A percentile compares a stretch with the other conserved stretches of the same genome.
These are phyloP conservation scores for Saccharomycopsis amapae DNA, from an alignment of 805 yeast species.

Conservation along the genomic window DNA sequence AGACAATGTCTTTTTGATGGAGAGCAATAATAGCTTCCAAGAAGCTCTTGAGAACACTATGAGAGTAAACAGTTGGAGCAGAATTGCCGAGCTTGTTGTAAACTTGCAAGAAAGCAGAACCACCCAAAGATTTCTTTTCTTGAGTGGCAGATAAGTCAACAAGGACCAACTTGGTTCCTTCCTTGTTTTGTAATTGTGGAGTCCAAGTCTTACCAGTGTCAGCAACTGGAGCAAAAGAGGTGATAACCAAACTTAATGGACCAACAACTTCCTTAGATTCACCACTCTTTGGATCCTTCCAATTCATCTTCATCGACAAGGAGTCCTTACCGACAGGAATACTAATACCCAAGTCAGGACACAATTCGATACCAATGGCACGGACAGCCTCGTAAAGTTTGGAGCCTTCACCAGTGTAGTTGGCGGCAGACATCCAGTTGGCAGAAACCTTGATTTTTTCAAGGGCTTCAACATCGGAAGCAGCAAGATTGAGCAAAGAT, in stretches of 20 bases:
- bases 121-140: slow-evolving; percentile 62
- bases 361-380: slow-evolving; percentile 88
- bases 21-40: slow-evolving; percentile 61
- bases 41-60: slow-evolving; percentile 56
- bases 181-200: slow-evolving; percentile 58
- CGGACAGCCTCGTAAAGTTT: slow-evolving; percentile 94
- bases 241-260: slow-evolving; percentile 85
- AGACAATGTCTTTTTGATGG: slow-evolving; percentile 57
- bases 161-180: slow-evolving; percentile 58
- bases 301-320: slow-evolving; percentile 98
- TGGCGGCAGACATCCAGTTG: slow-evolving; percentile 98
- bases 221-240: slow-evolving; percentile 85
- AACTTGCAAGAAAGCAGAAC: slow-evolving; percentile 92
- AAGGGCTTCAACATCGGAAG: slow-evolving; percentile 77
- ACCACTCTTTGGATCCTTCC: slow-evolving; percentile 49
- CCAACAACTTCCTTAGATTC: slow-evolving; percentile 74
- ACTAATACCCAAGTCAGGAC: slow-evolving; percentile 85
- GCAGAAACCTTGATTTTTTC: slow-evolving; percentile 83
- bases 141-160: slow-evolving; percentile 68
- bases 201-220: slow-evolving; percentile 93
- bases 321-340: slow-evolving; percentile 99
- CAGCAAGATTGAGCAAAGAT: slow-evolving; percentile 77
- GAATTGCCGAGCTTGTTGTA: slow-evolving; percentile 78
- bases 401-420: slow-evolving; percentile 92
- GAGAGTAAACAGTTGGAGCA: slow-evolving; percentile 77